Conservation (phyloP, 805 yeast species). For the Sugiyamaella chiloensis region DNA sequence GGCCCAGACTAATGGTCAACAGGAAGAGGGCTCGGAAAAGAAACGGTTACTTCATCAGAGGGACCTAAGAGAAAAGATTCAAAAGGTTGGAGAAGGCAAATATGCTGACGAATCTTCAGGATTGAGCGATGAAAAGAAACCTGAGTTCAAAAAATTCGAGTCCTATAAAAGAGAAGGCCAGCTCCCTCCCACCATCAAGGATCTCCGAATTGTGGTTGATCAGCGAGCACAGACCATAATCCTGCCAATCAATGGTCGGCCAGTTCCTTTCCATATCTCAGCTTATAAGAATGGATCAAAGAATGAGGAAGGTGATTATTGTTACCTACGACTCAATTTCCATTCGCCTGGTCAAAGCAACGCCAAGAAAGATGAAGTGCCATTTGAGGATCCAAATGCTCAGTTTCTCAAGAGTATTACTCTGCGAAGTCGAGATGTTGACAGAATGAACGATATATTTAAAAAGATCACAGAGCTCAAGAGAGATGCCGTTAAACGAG, state of each 20-base stretch:
- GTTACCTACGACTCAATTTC: constrained; percentile 85
- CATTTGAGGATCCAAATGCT: constrained; percentile 87
- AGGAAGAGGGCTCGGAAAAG: constrained; percentile 76
- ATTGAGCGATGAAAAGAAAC: constrained; percentile 45
- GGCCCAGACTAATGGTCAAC: constrained; percentile 41
- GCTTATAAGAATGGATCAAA: constrained; percentile 92
- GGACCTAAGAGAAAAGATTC: constrained; percentile 78
- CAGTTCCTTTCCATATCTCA: constrained; percentile 96
- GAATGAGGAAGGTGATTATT: constrained; percentile 93
- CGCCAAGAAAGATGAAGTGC: constrained; percentile 69
- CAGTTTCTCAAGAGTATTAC: constrained; percentile 85
- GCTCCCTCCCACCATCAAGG: constrained; percentile 78
- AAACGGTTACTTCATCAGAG: constrained; percentile 79
- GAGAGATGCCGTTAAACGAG: constrained; percentile 86
- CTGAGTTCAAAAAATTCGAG: constrained; percentile 87
- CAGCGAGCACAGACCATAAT: constrained; percentile 83
- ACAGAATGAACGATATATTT: constrained; percentile 84
- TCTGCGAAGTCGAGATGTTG: constrained; percentile 84
- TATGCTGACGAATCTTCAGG: constrained; percentile 52
- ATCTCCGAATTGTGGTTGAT: constrained; percentile 83
- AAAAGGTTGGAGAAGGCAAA: constrained; percentile 79
- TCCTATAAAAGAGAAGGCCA: constrained; percentile 92
- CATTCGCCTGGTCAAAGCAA: constrained; percentile 82
- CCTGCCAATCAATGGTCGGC: constrained; percentile 89
- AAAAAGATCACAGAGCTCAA: constrained; percentile 89